Base-by-base conservation (phyloP, 2,329 filamentous ascomycete genomes). In the Aspergillus sp. region DNA sequence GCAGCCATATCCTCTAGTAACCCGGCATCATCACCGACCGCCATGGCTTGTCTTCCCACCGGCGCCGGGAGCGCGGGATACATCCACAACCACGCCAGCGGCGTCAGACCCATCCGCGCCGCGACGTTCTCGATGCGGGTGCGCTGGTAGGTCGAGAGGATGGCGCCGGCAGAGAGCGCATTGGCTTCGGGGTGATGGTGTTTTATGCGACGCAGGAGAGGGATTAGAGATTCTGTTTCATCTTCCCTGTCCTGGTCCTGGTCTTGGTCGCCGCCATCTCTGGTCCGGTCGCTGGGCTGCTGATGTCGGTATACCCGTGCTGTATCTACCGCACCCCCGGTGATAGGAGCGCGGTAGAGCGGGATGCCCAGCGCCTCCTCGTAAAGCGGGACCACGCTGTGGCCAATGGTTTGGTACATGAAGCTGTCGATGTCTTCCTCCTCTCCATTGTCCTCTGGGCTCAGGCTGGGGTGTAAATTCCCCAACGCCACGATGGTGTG, bases 341-440 rank as follows among this genome's bases (percentile, higher is more conserved):
- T 63, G 56, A 97, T 96, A 45, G 81, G 73, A 56, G 83, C 80
- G 19, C 93, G 83, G 67, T 93, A 96, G 2, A 98, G 75, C 27
- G 91, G 91, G 32, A 97, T 75, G 0, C 77, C 81, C 1, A 95
- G 82, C 32, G 88, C 89, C 42, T 79, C 68, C 50, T 83, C 82
- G 64, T 96, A 97, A 10, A 95, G 77, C 2, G 90, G 88, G 48
- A 97, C 84, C 12, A 96, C 74, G 48, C 81, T 78, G 68, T 97
- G 88, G 8, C 93, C 93, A 50, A 96, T 87, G 3, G 93, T 98
- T 73, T 98, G 93, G 74, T 97, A 98, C 93, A 98, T 98, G 81
- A 93, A 97, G 72, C 90, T 96, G 68, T 98, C 88, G 57, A 94
- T 77, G 65, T 97, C 87, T 47, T 77, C 70, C 52, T 64, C 72